A percentile compares a stretch with the other conserved stretches of the same genome.
Evolutionary conservation across 176 grass and related monocot species (phyloP).

Genomic region (Musa beccarii): DNA sequence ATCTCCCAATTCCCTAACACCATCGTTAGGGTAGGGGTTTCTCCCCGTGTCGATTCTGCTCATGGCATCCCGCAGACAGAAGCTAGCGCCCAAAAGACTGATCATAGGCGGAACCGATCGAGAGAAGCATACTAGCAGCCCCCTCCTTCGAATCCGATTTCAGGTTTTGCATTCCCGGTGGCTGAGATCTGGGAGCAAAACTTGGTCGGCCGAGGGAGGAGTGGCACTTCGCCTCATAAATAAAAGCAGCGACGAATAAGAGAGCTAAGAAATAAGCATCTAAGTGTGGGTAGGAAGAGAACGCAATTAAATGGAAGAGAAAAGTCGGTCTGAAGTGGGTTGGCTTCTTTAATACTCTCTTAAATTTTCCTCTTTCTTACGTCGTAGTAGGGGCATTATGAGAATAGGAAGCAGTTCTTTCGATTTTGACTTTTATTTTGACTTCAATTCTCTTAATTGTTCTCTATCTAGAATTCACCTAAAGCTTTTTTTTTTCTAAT

Average conservation of each 20-base stretch:
- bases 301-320: not conserved
- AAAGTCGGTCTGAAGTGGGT: not conserved
- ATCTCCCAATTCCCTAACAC: not conserved
- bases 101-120: not conserved
- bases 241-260: not conserved
- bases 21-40: not conserved
- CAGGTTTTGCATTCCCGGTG: not conserved
- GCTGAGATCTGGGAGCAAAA: not conserved
- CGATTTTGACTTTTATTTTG: too few relatives aligned
- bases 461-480: too few relatives aligned
- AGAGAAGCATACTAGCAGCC: not conserved
- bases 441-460: too few relatives aligned
- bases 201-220: slow-evolving; percentile 1
- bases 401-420: not conserved
- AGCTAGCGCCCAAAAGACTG: not conserved
- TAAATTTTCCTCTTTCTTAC: not conserved
- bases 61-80: not conserved
- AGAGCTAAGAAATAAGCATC: not conserved
- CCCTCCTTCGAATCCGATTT: not conserved
- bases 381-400: not conserved
- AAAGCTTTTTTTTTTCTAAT: too few relatives aligned
- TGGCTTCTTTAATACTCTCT: not conserved
- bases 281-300: not conserved
- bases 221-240: not conserved
- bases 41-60: not conserved